phyloP scores from a whole-genome alignment of 2,329 filamentous ascomycete species.

The Apiospora arundinis region DNA sequence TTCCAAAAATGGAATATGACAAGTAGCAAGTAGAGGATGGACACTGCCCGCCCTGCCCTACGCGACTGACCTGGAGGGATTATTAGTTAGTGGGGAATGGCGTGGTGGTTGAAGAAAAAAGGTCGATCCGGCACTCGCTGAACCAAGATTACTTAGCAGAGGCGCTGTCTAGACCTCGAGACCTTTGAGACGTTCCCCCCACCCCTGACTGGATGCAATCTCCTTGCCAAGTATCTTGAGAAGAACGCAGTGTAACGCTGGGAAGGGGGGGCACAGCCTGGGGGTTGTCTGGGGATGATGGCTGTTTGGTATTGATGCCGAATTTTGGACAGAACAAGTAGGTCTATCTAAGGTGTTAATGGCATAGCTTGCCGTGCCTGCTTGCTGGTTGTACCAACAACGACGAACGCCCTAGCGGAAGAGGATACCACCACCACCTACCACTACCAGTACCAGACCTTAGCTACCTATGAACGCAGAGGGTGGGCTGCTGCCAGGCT shows the following conservation, averaged over 20 bases:
- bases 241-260: neutral
- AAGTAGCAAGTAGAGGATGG: conserved; percentile 10
- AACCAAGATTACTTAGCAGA: conserved; percentile 16
- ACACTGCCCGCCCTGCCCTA: neutral
- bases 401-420: neutral
- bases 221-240: conserved; percentile 19
- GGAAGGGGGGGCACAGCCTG: neutral
- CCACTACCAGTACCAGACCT: neutral
- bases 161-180: neutral
- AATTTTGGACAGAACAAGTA: too few species aligned
- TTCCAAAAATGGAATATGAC: conserved; percentile 14
- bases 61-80: neutral
- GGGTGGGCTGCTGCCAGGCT: neutral
- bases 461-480: too few species aligned
- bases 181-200: neutral
- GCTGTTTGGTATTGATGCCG: neutral
- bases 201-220: conserved; percentile 15
- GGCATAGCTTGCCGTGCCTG: neutral
- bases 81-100: conserved; percentile 9
- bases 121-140: conserved; percentile 20
- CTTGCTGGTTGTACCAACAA: neutral
- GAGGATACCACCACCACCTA: too few species aligned
- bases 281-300: conserved; percentile 11
- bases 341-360: too few species aligned
- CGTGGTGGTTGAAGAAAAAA: conserved; percentile 3